phyloP scores from a whole-genome alignment of 495 filamentous ascomycete species.

The Penicillium salamii region DNA sequence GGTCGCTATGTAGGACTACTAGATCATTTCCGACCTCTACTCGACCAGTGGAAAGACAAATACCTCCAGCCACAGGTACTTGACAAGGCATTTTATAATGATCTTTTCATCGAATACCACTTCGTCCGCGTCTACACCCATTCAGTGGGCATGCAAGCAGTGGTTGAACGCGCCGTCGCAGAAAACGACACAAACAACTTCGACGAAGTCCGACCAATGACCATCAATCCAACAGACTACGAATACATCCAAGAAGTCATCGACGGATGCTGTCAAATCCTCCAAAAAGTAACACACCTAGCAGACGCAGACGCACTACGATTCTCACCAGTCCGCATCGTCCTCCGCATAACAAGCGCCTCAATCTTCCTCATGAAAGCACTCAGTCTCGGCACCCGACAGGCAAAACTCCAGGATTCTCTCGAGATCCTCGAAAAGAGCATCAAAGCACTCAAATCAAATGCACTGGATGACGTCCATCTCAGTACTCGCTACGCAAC shows the following conservation, averaged over 20 bases:
- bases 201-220: slow-evolving; percentile 40
- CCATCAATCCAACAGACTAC: slow-evolving; percentile 52
- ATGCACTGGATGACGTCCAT: slow-evolving; percentile 52
- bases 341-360: slow-evolving; percentile 49
- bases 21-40: slow-evolving; percentile 50
- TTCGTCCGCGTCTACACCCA: slow-evolving; percentile 54
- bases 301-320: slow-evolving; percentile 40
- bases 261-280: slow-evolving; percentile 50
- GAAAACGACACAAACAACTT: slow-evolving; percentile 38
- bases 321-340: slow-evolving; percentile 52
- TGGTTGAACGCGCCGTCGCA: slow-evolving; percentile 44
- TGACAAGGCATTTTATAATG: slow-evolving; percentile 41
- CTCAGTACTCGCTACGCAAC: slow-evolving; percentile 51
- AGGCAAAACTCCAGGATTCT: slow-evolving; percentile 46
- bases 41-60: slow-evolving; percentile 50
- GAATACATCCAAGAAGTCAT: slow-evolving; percentile 57
- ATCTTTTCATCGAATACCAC: slow-evolving; percentile 52
- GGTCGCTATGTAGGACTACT: slow-evolving; percentile 53
- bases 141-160: slow-evolving; percentile 55
- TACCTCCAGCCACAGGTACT: slow-evolving; percentile 42
- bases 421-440: slow-evolving; percentile 47
- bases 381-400: slow-evolving; percentile 48
- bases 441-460: slow-evolving; percentile 47
- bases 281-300: slow-evolving; percentile 45
- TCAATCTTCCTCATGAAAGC: slow-evolving; percentile 55